These are phyloP conservation scores for Daedalea quercina DNA, from an alignment of 768 basidiomycete species.

Conservation along the genomic window DNA sequence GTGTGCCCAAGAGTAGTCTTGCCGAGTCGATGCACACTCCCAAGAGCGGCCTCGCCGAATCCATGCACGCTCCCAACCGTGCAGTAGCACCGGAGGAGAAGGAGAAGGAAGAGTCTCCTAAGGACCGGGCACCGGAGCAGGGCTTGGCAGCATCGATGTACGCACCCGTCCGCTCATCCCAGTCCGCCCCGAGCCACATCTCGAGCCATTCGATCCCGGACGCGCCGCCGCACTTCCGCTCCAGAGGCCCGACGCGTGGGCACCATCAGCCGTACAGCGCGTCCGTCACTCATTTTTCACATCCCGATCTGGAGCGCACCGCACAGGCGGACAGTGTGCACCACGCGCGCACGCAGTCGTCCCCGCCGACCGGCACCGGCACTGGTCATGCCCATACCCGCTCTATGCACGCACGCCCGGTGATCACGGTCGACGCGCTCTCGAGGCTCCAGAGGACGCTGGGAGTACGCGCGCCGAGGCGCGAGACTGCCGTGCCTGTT, in stretches of 20 bases:
- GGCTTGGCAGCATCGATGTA: slow-evolving; percentile 51
- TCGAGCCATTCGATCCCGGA: slow-evolving; percentile 23
- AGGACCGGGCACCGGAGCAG: slow-evolving; percentile 20
- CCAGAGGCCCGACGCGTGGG: slow-evolving; percentile 47
- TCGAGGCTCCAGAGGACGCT: slow-evolving; percentile 60
- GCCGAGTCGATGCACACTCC: background rate
- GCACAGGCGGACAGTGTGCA: slow-evolving; percentile 29
- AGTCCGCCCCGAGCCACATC: slow-evolving; percentile 34
- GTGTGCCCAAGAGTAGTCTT: background rate
- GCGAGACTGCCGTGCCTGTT: slow-evolving; percentile 8
- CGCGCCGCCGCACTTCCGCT: slow-evolving; percentile 40
- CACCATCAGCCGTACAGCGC: slow-evolving; percentile 20
- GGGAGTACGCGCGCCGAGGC: slow-evolving; percentile 26
- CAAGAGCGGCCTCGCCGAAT: slow-evolving; percentile 3
- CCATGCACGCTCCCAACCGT: slow-evolving; percentile 7
- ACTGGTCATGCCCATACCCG: slow-evolving; percentile 28
- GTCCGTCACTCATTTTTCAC: slow-evolving; percentile 30
- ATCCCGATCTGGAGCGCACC: slow-evolving; percentile 40
- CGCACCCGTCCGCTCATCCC: slow-evolving; percentile 36
- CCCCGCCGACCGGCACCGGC: slow-evolving; percentile 44
- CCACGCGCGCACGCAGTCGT: slow-evolving; percentile 60
- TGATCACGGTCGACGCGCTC: slow-evolving; percentile 68
- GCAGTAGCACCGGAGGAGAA: background rate
- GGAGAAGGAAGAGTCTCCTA: slow-evolving; percentile 15
- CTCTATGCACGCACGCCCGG: slow-evolving; percentile 47